phyloP scores from a whole-genome alignment of 2,329 filamentous ascomycete genomes.

The Colletotrichum sp. region DNA sequence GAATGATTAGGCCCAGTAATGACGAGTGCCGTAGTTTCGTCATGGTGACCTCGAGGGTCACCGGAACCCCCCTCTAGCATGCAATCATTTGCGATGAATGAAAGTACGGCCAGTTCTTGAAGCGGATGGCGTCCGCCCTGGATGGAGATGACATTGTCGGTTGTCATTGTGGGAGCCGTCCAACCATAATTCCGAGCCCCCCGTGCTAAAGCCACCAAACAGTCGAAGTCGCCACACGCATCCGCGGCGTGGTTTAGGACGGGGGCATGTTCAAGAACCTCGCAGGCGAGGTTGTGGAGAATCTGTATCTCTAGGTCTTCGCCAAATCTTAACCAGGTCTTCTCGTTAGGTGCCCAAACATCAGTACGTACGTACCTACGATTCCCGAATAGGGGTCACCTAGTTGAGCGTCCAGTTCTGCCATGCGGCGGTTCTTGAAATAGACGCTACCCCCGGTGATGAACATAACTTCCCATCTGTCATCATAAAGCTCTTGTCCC shows the following conservation, averaged over 20 bases:
- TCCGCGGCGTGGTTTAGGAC: conserved; percentile 74
- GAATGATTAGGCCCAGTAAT: conserved; percentile 96
- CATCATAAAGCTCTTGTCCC: conserved; percentile 59
- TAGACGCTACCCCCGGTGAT: conserved; percentile 73
- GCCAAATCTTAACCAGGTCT: background rate
- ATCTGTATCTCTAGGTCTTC: conserved; percentile 89
- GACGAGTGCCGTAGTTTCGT: conserved; percentile 66
- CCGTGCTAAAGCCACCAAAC: conserved; percentile 78
- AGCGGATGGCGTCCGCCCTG: conserved; percentile 83
- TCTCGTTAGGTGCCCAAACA: background rate
- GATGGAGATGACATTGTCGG: conserved; percentile 74
- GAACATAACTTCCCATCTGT: conserved; percentile 81
- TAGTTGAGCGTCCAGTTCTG: conserved; percentile 77
- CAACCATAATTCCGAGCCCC: conserved; percentile 79
- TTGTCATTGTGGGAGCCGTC: conserved; percentile 70
- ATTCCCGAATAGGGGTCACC: conserved; percentile 89
- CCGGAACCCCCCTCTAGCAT: conserved; percentile 66
- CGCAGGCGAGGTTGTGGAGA: conserved; percentile 75
- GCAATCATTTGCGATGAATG: conserved; percentile 85
- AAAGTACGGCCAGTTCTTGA: conserved; percentile 81
- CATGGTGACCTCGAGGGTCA: conserved; percentile 14
- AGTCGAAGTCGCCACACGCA: conserved; percentile 85
- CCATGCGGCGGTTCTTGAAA: conserved; percentile 87
- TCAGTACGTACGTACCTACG: conserved; percentile 61
- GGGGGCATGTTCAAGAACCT: conserved; percentile 71